These are phyloP conservation scores for Xylariales sp. DNA, from an alignment of 2,329 filamentous ascomycete species.

Conservation along the genomic window DNA sequence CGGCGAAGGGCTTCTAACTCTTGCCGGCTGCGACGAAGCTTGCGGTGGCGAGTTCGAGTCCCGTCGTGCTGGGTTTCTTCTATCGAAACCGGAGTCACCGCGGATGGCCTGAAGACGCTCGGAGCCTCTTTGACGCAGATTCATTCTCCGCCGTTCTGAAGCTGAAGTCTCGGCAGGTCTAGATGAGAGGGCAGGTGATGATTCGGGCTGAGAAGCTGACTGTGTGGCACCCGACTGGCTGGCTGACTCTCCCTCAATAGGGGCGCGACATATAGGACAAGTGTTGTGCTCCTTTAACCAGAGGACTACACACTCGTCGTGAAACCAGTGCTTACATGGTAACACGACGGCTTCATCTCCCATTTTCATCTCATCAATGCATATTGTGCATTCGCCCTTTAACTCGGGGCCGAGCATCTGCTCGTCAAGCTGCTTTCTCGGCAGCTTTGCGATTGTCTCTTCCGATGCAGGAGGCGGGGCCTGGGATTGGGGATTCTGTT, in stretches of 20 bases:
- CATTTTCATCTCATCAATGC: constrained; percentile 76
- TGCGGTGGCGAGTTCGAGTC: constrained; percentile 23
- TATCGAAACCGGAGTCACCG: constrained; percentile 11
- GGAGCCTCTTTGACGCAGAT: constrained; percentile 16
- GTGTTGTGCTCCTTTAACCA: constrained; percentile 92
- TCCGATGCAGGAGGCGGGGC: constrained; percentile 78
- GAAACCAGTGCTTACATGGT: constrained; percentile 93
- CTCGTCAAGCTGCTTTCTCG: constrained; percentile 64
- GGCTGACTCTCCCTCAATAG: constrained; percentile 40
- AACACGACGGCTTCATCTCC: constrained; percentile 71
- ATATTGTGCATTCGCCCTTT: constrained; percentile 87
- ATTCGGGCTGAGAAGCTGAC: constrained; percentile 8
- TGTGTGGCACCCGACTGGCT: constrained; percentile 16
- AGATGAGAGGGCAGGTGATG: constrained; percentile 15
- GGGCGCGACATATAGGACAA: constrained; percentile 73
- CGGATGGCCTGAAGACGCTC: constrained; percentile 19
- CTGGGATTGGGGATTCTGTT: constrained; percentile 69
- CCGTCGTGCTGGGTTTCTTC: constrained; percentile 14
- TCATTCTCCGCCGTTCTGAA: constrained; percentile 18
- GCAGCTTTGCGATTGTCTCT: constrained; percentile 67
- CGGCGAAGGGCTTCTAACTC: constrained; percentile 23
- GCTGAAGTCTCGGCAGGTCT: constrained; percentile 6
- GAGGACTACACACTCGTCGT: constrained; percentile 71
- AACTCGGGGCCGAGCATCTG: constrained; percentile 62
- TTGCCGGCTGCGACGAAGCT: constrained; percentile 14